phyloP scores from a whole-genome alignment of 2,329 filamentous ascomycete genomes.

The Microsporum canis region DNA sequence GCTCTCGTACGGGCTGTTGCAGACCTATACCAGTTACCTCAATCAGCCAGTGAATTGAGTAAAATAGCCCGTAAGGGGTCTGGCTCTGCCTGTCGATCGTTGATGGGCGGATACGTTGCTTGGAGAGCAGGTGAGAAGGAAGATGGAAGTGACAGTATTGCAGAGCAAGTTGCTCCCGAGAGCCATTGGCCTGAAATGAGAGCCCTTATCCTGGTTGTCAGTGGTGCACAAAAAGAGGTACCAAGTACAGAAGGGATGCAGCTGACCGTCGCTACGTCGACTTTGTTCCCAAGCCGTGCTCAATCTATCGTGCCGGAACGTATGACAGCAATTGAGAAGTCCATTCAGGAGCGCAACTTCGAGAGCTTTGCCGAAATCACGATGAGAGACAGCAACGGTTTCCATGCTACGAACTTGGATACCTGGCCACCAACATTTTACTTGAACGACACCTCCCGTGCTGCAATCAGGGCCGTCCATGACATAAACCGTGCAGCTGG shows the following conservation, averaged over 20 bases:
- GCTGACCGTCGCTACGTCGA: conserved; percentile 81
- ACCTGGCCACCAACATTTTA: conserved; percentile 98
- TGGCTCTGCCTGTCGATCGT: conserved; percentile 81
- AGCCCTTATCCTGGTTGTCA: conserved; percentile 80
- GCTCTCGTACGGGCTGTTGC: conserved; percentile 69
- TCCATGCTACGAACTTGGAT: conserved; percentile 90
- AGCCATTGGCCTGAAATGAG: conserved; percentile 94
- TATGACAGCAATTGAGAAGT: conserved; percentile 76
- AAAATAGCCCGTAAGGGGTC: conserved; percentile 87
- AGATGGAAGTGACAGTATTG: conserved; percentile 78
- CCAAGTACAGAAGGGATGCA: conserved; percentile 93
- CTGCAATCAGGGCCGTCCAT: conserved; percentile 80
- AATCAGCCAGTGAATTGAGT: conserved; percentile 71
- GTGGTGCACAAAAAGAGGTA: conserved; percentile 90
- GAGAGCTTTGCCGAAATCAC: conserved; percentile 76
- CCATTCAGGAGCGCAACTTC: conserved; percentile 70
- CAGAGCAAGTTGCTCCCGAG: conserved; percentile 76
- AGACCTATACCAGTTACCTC: conserved; percentile 75
- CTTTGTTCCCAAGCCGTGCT: conserved; percentile 71
- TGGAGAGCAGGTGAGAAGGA: conserved; percentile 69
- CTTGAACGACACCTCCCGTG: conserved; percentile 84
- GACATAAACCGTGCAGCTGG: conserved; percentile 72
- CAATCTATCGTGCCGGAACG: conserved; percentile 65
- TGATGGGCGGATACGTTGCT: conserved; percentile 92
- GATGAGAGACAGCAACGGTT: conserved; percentile 94